These are phyloP conservation scores for Rauvolfia tetraphylla DNA, from an alignment of 257 asterid species.

Conservation along the genomic window DNA sequence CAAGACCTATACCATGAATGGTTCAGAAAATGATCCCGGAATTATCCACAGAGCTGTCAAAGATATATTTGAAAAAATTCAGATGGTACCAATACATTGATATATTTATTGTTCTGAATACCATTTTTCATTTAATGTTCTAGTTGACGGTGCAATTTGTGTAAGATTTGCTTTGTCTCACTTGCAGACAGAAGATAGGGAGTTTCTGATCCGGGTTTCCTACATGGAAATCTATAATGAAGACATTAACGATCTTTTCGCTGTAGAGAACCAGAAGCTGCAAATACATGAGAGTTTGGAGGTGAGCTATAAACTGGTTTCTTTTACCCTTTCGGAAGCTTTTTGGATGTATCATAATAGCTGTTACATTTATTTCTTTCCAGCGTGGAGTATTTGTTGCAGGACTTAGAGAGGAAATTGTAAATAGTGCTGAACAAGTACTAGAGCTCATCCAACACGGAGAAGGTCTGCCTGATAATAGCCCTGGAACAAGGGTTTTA, in stretches of 20 bases:
- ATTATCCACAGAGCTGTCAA: constrained; percentile 73
- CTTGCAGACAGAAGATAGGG: constrained; percentile 64
- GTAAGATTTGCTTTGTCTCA: background rate
- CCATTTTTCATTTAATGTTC: constrained; percentile 4
- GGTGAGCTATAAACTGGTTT: constrained; percentile 40
- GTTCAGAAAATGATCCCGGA: constrained; percentile 90
- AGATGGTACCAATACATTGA: constrained; percentile 42
- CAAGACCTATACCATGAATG: constrained; percentile 95
- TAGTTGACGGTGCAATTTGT: constrained; percentile 9
- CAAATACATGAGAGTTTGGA: constrained; percentile 98
- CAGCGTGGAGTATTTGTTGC: constrained; percentile 99
- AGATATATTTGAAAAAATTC: constrained; percentile 67
- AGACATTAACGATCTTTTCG: constrained; percentile 88
- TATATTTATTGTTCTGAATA: background rate
- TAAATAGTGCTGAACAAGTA: constrained; percentile 81
- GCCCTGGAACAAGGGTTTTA: constrained; percentile 10
- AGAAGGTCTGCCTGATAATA: constrained; percentile 63
- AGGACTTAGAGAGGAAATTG: constrained; percentile 94
- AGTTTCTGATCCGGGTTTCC: constrained; percentile 89
- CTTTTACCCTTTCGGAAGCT: constrained; percentile 1
- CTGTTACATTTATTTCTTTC: constrained; percentile 23
- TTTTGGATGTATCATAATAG: constrained; percentile 2
- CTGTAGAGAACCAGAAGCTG: constrained; percentile 86
- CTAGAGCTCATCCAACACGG: constrained; percentile 79
- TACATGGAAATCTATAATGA: constrained; percentile 98